phyloP scores from a whole-genome alignment of 306 rosid species.

The Quercus ilex region DNA sequence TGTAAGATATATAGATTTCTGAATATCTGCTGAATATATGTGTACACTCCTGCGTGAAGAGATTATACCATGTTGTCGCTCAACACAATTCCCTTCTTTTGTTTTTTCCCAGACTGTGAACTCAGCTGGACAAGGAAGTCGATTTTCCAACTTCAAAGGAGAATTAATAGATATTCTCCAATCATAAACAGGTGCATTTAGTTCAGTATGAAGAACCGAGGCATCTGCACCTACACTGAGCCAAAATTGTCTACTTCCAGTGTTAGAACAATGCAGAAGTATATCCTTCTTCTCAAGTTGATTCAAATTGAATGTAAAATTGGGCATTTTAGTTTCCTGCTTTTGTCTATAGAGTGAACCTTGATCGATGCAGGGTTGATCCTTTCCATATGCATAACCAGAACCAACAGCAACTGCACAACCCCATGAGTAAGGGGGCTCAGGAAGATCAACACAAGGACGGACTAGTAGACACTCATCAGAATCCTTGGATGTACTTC shows the following conservation, averaged over 20 bases:
- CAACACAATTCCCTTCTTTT: slow-evolving; percentile 63
- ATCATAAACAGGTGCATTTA: slow-evolving; percentile 89
- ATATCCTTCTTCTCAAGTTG: slow-evolving; percentile 89
- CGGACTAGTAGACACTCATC: slow-evolving; percentile 66
- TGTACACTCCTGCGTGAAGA: slow-evolving; percentile 74
- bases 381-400: slow-evolving; percentile 69
- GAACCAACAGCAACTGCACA: slow-evolving; percentile 57
- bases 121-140: slow-evolving; percentile 89
- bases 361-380: slow-evolving; percentile 58
- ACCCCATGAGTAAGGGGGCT: slow-evolving; percentile 72
- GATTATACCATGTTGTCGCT: slow-evolving; percentile 58
- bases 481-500: slow-evolving; percentile 69
- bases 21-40: slow-evolving; percentile 84
- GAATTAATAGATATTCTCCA: slow-evolving; percentile 85
- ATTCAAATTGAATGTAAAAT: slow-evolving; percentile 66
- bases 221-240: slow-evolving; percentile 89
- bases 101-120: slow-evolving; percentile 72
- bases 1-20: slow-evolving; percentile 72
- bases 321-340: slow-evolving; percentile 38
- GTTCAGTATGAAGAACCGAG: slow-evolving; percentile 86
- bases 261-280: slow-evolving; percentile 64
- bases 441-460: slow-evolving; percentile 57
- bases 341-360: slow-evolving; percentile 51
- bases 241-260: slow-evolving; percentile 70
- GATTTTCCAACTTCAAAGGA: slow-evolving; percentile 85